Evolutionary conservation across 75 land plant genomes (phyloP), one percentile per base, ranked within the genome.

Genomic region (Pinus tabuliformis): DNA sequence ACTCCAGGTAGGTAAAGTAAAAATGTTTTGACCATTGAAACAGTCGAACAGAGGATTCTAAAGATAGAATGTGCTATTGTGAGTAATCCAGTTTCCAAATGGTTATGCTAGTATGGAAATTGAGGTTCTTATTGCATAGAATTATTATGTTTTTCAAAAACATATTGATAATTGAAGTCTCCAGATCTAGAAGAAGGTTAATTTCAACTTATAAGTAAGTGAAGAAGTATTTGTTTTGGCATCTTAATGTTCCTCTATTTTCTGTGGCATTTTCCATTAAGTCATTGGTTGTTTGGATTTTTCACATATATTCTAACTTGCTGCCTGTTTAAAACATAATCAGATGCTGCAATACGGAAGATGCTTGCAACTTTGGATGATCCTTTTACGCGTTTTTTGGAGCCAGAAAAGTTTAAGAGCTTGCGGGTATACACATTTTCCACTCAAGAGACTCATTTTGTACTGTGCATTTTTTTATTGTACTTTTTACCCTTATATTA

Each of bases 341-440:
- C 84, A 96, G 99, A 96, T 80, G 75, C 68, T 56, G 99, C 97
- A 70, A 96, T 93, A 78, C 91, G 79, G 75, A 97, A 95, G 78
- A 97, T 97, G 99, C 85, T 97, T 75, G 88, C 91, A 33, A 91
- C 95, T 54, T 80, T 97, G 70, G 87, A 88, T 75, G 99, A 97
- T 83, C 99, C 99, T 57, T 97, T 97, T 78, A 97, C 99, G 73
- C 90, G 99, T 20, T 95, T 97, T 70, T 82, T 97, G 68, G 98
- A 95, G 77, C 98, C 99, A 71, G 98, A 92, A 58, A 91, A 97
- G 72, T 95, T 97, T 75, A 92, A 86, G 70, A 89, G 91, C 84
- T 78, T 97, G 88, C 86, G 89, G 95, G 99, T 97, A 86, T 60
- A 66, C 6, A 49, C 76, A 71, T 62, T 57, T 76, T 78, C 14